A percentile compares a stretch with the other conserved stretches of the same genome.
Evolutionary conservation across 2,329 filamentous ascomycete genomes (phyloP).

Genomic region (Talaromyces sp.): DNA sequence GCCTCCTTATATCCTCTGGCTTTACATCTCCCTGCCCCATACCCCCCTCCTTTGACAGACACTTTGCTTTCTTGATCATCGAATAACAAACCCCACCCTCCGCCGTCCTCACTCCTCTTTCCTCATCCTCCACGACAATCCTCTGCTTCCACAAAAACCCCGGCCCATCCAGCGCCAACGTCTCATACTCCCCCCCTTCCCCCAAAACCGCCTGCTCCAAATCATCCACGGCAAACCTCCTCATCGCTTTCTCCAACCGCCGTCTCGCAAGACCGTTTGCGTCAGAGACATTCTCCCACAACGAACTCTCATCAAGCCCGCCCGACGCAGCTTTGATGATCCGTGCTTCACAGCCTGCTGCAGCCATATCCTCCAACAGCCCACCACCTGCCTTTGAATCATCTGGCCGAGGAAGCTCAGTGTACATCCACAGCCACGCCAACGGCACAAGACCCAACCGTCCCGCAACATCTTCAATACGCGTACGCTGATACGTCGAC

Average conservation of each 20-base stretch:
- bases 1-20: conserved; percentile 40
- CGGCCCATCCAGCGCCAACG: conserved; percentile 78
- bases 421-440: conserved; percentile 90
- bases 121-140: conserved; percentile 56
- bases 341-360: conserved; percentile 72
- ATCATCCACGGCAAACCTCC: conserved; percentile 53
- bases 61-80: conserved; percentile 52
- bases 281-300: conserved; percentile 75
- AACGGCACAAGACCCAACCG: conserved; percentile 77
- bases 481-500: conserved; percentile 90
- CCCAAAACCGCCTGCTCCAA: conserved; percentile 69
- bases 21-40: conserved; percentile 1
- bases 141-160: conserved; percentile 62
- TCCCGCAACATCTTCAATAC: conserved; percentile 87
- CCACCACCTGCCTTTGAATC: conserved; percentile 21
- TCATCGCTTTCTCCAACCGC: conserved; percentile 44
- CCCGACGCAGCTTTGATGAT: conserved; percentile 94
- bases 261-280: conserved; percentile 31
- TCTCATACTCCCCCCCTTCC: conserved; percentile 96
- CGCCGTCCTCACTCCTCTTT: conserved; percentile 52
- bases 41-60: conserved; percentile 45
- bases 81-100: conserved; percentile 75
- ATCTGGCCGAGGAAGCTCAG: conserved; percentile 54
- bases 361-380: conserved; percentile 75
- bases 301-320: conserved; percentile 70